A percentile compares a stretch with the other conserved stretches of the same genome.
phyloP scores from a whole-genome alignment of 2,329 filamentous ascomycete species.

The Curvularia hawaiiensis region DNA sequence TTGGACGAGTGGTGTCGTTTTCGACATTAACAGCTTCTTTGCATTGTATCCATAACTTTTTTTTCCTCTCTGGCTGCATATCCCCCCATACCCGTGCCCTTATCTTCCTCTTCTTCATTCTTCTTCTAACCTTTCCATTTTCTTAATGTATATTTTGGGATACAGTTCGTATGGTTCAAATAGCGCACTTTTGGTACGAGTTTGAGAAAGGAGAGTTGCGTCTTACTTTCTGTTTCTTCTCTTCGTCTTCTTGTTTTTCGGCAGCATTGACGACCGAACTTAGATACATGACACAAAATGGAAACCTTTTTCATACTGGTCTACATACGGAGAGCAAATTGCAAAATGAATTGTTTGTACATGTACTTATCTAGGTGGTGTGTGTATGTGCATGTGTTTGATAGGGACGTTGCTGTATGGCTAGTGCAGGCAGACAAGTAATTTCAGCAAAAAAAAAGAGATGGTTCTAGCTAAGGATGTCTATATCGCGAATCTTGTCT shows the following conservation, averaged over 20 bases:
- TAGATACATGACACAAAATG: slow-evolving; percentile 5
- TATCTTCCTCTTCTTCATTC: neutral
- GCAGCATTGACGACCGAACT: slow-evolving; percentile 2
- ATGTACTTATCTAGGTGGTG: neutral
- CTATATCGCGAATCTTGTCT: no score
- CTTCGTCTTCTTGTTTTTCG: neutral
- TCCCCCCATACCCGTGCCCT: neutral
- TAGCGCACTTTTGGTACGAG: neutral
- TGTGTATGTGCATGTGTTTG: no score
- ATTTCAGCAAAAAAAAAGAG: no score
- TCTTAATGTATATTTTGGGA: slow-evolving; percentile 21
- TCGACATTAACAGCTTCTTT: slow-evolving; percentile 10
- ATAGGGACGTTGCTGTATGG: no score
- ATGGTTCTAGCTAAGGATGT: no score
- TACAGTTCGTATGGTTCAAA: slow-evolving; percentile 7
- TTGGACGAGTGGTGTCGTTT: slow-evolving; percentile 15
- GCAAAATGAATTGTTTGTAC: neutral
- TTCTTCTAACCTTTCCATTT: slow-evolving; percentile 1
- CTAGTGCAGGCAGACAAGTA: no score
- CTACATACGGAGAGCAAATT: neutral
- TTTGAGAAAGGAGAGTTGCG: neutral
- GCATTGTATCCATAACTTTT: neutral
- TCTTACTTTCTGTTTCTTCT: slow-evolving; percentile 2
- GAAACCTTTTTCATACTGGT: slow-evolving; percentile 2
- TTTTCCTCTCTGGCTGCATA: neutral